These are phyloP conservation scores for Aspergillus thermomutatus DNA, from an alignment of 2,329 filamentous ascomycete species.

Conservation along the genomic window DNA sequence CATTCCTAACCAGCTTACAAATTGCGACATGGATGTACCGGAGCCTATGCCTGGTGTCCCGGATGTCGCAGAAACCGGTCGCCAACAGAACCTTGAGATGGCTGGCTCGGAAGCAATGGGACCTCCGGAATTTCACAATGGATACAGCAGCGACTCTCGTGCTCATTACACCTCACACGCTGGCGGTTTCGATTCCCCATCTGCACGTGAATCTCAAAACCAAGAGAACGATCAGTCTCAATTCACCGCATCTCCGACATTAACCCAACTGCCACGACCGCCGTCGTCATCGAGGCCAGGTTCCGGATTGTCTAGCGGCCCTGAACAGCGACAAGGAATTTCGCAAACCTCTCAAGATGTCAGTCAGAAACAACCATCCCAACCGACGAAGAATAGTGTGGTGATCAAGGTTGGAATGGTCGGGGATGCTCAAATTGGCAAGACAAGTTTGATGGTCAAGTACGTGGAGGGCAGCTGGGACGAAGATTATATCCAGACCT, in stretches of 20 bases:
- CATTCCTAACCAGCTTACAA: not conserved
- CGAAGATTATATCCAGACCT: conserved; percentile 98
- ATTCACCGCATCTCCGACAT: conserved; percentile 38
- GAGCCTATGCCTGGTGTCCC: conserved; percentile 20
- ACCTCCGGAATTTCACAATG: conserved; percentile 28
- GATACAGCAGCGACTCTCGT: conserved; percentile 43
- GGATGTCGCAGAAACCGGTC: conserved; percentile 20
- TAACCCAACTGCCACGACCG: conserved; percentile 39
- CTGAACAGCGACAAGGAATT: conserved; percentile 41
- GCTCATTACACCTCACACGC: conserved; percentile 50
- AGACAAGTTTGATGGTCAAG: conserved; percentile 99
- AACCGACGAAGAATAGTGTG: conserved; percentile 59
- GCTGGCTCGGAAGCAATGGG: conserved; percentile 18
- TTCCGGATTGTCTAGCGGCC: conserved; percentile 47
- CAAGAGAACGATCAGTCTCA: conserved; percentile 47
- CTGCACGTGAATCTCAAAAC: conserved; percentile 37
- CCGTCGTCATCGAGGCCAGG: conserved; percentile 44
- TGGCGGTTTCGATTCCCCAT: conserved; percentile 24
- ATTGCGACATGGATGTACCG: conserved; percentile 24
- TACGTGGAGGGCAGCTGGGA: conserved; percentile 99
- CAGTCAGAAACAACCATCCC: conserved; percentile 41
- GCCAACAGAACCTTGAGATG: conserved; percentile 21
- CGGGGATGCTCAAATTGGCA: conserved; percentile 96
- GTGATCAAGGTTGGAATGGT: conserved; percentile 99
- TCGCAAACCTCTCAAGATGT: conserved; percentile 52